phyloP scores from a whole-genome alignment of 2,329 filamentous ascomycete species.

The Didymella lethalis region DNA sequence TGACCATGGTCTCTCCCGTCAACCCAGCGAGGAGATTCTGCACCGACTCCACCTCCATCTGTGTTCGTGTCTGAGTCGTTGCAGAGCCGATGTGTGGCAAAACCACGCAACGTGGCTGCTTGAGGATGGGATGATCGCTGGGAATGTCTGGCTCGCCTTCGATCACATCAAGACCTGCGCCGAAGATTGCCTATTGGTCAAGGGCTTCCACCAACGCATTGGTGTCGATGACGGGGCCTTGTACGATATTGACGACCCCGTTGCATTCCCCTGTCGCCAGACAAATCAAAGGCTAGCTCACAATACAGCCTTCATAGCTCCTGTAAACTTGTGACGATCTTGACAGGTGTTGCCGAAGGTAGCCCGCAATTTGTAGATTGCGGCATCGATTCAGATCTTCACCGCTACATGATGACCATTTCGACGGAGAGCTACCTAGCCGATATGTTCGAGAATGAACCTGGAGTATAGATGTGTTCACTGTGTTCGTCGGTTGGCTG shows the following conservation, averaged over 20 bases:
- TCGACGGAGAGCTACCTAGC: too few species aligned
- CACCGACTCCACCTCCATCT: slow-evolving; percentile 66
- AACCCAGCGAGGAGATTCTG: slow-evolving; percentile 58
- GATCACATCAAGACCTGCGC: slow-evolving; percentile 64
- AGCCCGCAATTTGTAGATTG: too few species aligned
- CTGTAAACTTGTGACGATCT: too few species aligned
- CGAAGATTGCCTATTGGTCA: slow-evolving; percentile 59
- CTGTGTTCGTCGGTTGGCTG: neutral
- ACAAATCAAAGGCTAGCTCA: too few species aligned
- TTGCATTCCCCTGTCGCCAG: too few species aligned
- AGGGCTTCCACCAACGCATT: slow-evolving; percentile 61
- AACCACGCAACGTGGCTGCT: slow-evolving; percentile 60
- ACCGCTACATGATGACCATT: too few species aligned
- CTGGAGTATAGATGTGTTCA: neutral
- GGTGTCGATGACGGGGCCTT: slow-evolving; percentile 65
- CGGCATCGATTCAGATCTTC: too few species aligned
- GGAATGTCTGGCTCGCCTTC: slow-evolving; percentile 61
- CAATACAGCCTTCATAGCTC: too few species aligned
- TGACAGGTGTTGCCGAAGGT: too few species aligned
- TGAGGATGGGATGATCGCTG: slow-evolving; percentile 58
- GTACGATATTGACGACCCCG: slow-evolving; percentile 65
- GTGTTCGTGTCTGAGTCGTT: slow-evolving; percentile 64
- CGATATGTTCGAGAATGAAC: neutral
- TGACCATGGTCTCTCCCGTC: slow-evolving; percentile 37
- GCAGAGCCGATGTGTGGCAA: slow-evolving; percentile 67